phyloP scores from a whole-genome alignment of 495 filamentous ascomycete genomes.

The Entonaema liquescens region DNA sequence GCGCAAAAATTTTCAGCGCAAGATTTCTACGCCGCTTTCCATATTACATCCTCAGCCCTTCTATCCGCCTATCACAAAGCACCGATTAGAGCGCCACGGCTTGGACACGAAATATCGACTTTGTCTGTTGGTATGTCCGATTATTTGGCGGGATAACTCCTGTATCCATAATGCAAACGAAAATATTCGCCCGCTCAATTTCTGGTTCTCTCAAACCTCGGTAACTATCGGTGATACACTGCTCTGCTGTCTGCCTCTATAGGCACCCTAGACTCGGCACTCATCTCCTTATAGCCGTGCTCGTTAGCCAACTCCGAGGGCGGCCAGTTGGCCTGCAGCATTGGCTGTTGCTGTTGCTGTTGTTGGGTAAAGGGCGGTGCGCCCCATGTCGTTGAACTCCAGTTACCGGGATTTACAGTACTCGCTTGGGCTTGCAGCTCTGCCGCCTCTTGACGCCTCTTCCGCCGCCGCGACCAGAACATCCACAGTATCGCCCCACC shows the following conservation, averaged over 20 bases:
- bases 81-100: not conserved
- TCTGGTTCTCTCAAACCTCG: not conserved
- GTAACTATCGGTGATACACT: slow-evolving; percentile 2
- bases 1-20: not conserved
- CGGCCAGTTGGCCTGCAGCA: slow-evolving; percentile 19
- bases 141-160: not conserved
- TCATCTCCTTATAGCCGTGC: slow-evolving; percentile 18
- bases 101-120: not conserved
- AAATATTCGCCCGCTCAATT: not conserved
- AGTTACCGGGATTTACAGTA: not conserved
- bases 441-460: slow-evolving; percentile 6
- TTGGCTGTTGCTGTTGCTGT: too few species aligned
- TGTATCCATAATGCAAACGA: not conserved
- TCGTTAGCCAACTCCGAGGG: slow-evolving; percentile 22
- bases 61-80: not conserved
- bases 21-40: not conserved
- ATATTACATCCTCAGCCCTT: not conserved
- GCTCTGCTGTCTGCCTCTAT: slow-evolving; percentile 13
- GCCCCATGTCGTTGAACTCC: slow-evolving; percentile 19
- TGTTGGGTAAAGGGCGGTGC: not conserved
- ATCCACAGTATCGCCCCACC: slow-evolving; percentile 16
- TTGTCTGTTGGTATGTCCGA: not conserved
- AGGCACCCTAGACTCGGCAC: slow-evolving; percentile 12
- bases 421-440: not conserved
- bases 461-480: slow-evolving; percentile 22